These are phyloP conservation scores for Stentor coeruleus DNA, from an alignment of 73 alveolate genomes.

Conservation along the genomic window DNA sequence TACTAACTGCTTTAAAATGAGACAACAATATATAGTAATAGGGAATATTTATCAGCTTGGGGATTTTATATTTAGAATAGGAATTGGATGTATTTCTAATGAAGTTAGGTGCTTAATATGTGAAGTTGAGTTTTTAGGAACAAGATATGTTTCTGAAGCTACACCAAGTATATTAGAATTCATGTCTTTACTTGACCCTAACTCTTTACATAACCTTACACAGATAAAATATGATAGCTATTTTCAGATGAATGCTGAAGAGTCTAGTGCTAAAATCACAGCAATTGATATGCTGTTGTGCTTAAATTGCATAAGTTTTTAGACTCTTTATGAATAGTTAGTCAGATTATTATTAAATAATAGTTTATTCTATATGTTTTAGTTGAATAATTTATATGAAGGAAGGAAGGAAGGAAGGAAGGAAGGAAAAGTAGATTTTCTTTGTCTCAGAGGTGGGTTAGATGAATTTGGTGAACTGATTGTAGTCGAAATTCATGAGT, in stretches of 20 bases:
- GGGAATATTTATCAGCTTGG: background rate
- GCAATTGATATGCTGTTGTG: background rate
- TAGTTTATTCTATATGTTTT: too few species aligned
- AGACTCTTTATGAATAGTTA: too few species aligned
- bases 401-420: too few species aligned
- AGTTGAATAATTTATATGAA: too few species aligned
- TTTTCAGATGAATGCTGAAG: background rate
- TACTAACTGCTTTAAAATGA: background rate
- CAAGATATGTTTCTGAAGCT: background rate
- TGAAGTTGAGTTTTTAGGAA: constrained; percentile 12
- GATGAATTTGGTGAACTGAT: too few species aligned
- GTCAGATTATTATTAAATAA: too few species aligned
- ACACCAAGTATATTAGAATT: constrained; percentile 10
- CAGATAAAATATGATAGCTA: background rate
- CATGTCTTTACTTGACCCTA: background rate
- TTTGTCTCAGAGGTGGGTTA: too few species aligned
- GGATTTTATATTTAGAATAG: background rate
- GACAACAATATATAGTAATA: background rate
- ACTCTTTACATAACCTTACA: background rate
- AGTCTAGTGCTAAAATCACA: background rate
- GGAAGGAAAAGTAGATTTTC: too few species aligned
- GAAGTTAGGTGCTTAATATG: background rate
- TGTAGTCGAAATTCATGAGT: too few species aligned
- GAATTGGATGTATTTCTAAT: background rate
- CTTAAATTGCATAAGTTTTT: background rate